Evolutionary conservation across 805 yeast species (phyloP), one percentile per base, ranked within the genome.

Genomic region (Ogataea siamensis): DNA sequence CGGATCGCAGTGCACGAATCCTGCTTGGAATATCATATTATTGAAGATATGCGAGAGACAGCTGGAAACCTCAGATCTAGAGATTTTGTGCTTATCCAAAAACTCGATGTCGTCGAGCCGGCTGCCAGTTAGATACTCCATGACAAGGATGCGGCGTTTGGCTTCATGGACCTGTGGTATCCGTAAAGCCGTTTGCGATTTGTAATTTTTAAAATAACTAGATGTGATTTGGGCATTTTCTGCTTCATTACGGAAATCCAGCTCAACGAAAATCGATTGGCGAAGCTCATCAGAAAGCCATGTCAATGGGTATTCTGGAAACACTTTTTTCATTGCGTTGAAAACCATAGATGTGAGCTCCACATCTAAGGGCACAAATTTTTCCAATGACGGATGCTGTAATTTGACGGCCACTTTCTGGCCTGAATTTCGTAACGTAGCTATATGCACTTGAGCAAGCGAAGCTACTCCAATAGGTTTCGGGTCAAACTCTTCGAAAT

Each of bases 251-350:
- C 74, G 71, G 63, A 93, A 93, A 63, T 93, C 87, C 32, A 93
- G 69, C 60, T 93, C 99, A n/a, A 85, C 88, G 55, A 71, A 88
- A 37, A 93, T 88, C 1, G 96, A 86, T 22, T 70, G 71, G 53
- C 85, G 87, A 60, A 93, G 68, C 62, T 93, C 99, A 42, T 93
- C 96, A 10, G 95, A 87, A n/a, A 93, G 70, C 99, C 99, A 93
- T 3, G 82, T 77, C 49, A 94, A 63, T 0, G 98, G 95, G 55
- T 91, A 93, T 40, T 93, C 93, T 0, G 99, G 98, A 57, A 93
- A 93, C 8, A 86, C 80, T 46, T 74, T 73, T 54, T 79, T 78
- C 70, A 93, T 78, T 45, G 84, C 62, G 19, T 68, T 66, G 55
- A 91, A 91, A 4, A 89, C 95, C 2, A 78, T 68, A 40, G 75